Evolutionary conservation across 106 monocot species (phyloP), one percentile per base, ranked within the genome.

Genomic region (Allium cepa): DNA sequence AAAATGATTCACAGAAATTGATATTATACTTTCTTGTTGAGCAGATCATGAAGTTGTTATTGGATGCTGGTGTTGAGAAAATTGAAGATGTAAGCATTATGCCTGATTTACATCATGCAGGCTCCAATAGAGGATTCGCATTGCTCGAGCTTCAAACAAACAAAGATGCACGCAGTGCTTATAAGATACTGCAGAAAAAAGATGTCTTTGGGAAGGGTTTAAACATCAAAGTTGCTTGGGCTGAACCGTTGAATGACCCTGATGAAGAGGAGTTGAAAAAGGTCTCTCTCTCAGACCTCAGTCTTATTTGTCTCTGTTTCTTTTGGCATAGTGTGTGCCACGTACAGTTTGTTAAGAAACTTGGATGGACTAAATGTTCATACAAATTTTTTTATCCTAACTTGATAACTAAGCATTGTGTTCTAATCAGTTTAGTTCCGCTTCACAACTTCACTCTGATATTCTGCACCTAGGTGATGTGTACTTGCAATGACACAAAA

Each of bases 261-360:
- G 86, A 96, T 80, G 96, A 96, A 63, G 91, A 96, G 62, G 84
- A 92, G 62, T 82, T 86, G 81, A 81, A 83, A 62, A 88, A 95
- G 91, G 96, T 96, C 9, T 76, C 46, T 66, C 48, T 68, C 63
- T 36, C 36, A 36, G 36, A 36, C 63, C 64, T 62, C 26, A 27
- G 48, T n/a, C 65, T 62, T 49, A 17, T 64, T 10, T 11, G 60
- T 47, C 53, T 47, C 46, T 47, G 26, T 68, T 22, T 56, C 56
- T 56, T 14, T 57, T 8, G 14, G 12, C 18, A 26, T 36, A 36
- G 50, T 14, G 5, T 11, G 11, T 49, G 10, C 10, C 62, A n/a
- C 51, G 10, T 51, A 9, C 22, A 61, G 5, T 36, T 36, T 36
- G 36, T 36, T 36, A 36, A 36, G 36, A 36, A 36, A 36, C 36